Conservation (phyloP, 805 yeast genomes). For the Lipomyces lipofer region DNA sequence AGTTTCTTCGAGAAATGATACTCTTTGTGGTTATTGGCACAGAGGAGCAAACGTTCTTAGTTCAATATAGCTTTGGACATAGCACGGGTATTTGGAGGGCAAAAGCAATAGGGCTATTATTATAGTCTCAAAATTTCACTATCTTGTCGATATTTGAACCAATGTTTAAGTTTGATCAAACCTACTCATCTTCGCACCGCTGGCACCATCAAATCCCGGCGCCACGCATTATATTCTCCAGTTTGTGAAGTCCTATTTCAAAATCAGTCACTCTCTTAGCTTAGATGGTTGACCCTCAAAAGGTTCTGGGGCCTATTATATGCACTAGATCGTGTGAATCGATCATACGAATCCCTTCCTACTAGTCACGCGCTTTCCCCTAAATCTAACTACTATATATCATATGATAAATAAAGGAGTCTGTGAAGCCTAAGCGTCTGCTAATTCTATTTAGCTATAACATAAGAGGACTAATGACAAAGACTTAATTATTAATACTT, state of each 20-base stretch:
- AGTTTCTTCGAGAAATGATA: neutral
- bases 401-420: neutral
- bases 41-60: neutral
- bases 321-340: neutral
- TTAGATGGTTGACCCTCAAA: neutral
- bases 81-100: neutral
- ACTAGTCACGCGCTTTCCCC: too few relatives aligned
- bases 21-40: neutral
- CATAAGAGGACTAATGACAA: too few relatives aligned
- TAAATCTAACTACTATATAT: too few relatives aligned
- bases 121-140: too few relatives aligned
- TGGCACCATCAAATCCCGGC: neutral
- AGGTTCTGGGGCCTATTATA: neutral
- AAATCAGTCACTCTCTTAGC: neutral
- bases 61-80: neutral
- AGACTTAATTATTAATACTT: neutral
- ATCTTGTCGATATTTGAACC: too few relatives aligned
- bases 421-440: neutral
- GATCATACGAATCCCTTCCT: neutral
- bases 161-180: neutral
- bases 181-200: neutral
- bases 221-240: neutral
- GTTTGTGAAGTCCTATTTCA: neutral
- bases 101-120: neutral
- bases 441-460: too few relatives aligned